Percentiles rank a stretch among this genome's conserved stretches.
Evolutionary conservation across 2,329 filamentous ascomycete species (phyloP).

Genomic region (Nothophaeocryptopus gaeumannii): DNA sequence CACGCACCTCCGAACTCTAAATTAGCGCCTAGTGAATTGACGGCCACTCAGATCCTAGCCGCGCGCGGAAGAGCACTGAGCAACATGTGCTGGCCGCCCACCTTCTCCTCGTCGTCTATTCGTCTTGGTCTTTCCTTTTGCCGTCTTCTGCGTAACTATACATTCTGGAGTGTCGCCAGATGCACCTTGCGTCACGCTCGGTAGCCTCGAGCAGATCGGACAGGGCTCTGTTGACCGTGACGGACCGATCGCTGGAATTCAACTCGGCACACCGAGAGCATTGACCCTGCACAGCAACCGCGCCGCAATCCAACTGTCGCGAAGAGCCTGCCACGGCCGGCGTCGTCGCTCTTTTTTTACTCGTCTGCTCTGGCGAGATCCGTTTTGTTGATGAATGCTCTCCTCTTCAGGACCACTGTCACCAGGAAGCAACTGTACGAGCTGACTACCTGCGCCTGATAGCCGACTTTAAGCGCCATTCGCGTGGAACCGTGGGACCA

Average conservation of each 20-base stretch:
- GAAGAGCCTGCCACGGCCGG: neutral
- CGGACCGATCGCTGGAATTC: constrained; percentile 9
- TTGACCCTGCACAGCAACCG: constrained; percentile 14
- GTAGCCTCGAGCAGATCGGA: neutral
- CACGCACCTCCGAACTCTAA: constrained; percentile 11
- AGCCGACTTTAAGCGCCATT: constrained; percentile 18
- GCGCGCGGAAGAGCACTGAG: constrained; percentile 17
- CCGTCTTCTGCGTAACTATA: constrained; percentile 8
- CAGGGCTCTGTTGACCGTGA: neutral
- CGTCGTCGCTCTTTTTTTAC: neutral
- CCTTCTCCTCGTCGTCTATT: constrained; percentile 17
- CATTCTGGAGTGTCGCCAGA: constrained; percentile 4
- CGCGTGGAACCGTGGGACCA: constrained; percentile 9
- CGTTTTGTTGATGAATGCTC: neutral
- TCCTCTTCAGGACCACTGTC: neutral
- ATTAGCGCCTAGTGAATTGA: constrained; percentile 10
- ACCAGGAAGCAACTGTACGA: neutral
- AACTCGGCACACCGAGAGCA: constrained; percentile 6
- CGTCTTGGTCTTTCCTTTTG: constrained; percentile 6
- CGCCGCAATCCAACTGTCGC: constrained; percentile 17
- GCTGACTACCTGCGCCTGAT: constrained; percentile 5
- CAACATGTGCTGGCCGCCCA: constrained; percentile 18
- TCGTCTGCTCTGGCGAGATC: neutral
- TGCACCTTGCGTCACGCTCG: constrained; percentile 14
- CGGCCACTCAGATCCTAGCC: constrained; percentile 7